A percentile compares a stretch with the other conserved stretches of the same genome.
Conservation (phyloP, 2,329 filamentous ascomycete genomes). For the Ophiocordyceps robertsii region DNA sequence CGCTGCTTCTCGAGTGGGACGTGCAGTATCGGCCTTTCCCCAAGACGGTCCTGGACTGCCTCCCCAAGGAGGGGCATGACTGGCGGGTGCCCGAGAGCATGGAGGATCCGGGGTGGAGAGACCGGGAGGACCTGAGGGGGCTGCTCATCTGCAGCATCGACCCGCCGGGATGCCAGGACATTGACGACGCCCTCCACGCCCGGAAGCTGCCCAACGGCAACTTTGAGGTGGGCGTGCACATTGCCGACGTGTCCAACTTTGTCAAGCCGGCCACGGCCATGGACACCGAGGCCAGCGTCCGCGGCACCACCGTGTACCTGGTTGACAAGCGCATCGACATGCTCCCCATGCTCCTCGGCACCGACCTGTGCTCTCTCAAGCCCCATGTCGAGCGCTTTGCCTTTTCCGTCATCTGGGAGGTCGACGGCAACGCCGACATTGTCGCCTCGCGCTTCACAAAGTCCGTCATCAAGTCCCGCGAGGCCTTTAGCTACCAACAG, state of each 20-base stretch:
- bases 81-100: constrained; percentile 79
- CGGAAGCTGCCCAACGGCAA: constrained; percentile 79
- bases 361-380: constrained; percentile 90
- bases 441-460: constrained; percentile 84
- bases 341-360: constrained; percentile 91
- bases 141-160: constrained; percentile 96
- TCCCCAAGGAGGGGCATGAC: constrained; percentile 81
- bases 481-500: constrained; percentile 96
- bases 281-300: constrained; percentile 87
- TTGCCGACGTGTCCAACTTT: constrained; percentile 98
- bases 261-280: constrained; percentile 95
- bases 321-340: constrained; percentile 99
- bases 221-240: constrained; percentile 92
- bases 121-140: constrained; percentile 68
- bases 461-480: constrained; percentile 90
- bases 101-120: constrained; percentile 77
- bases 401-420: constrained; percentile 80
- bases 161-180: constrained; percentile 90
- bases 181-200: constrained; percentile 92
- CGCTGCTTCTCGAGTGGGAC: constrained; percentile 85
- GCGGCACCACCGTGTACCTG: constrained; percentile 92
- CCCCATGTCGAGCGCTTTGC: constrained; percentile 93
- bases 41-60: constrained; percentile 85
- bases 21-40: constrained; percentile 97
- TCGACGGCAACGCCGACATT: constrained; percentile 74